Evolutionary conservation across 768 basidiomycete species (phyloP), one percentile per base, ranked within the genome.

Genomic region (Mycena haematopus): DNA sequence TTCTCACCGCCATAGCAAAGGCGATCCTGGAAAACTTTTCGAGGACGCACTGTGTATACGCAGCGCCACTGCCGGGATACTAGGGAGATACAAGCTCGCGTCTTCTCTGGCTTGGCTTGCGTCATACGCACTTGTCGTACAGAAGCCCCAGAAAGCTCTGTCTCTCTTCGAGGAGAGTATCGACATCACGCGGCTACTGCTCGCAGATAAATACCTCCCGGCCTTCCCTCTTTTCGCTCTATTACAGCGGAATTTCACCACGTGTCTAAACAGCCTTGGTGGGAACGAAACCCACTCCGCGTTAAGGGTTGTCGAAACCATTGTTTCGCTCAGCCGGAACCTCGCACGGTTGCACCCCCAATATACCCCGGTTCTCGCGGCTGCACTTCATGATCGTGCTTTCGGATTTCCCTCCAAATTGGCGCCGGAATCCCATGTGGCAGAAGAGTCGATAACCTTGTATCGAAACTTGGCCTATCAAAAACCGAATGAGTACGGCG

Each of bases 371-470:
- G 25, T 63, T 3, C 58, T 63, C 6, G 65, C 65, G 38, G 65
- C 61, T 21, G 61, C 65, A n/a, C 42, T 66, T 2, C 54, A 63
- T 31, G 61, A 59, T 60, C 58, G 55, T 6, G 65, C 61, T 1
- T 66, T 66, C 21, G 65, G 58, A 7, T 63, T 66, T 47, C 42
- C 49, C n/a, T 21, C 6, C 1, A 14, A 35, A 13, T 52, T 47
- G 1, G 27, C 31, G 10, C 60, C 11, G 19, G 60, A 66, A 25
- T 21, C 29, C 5, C 17, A 49, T 22, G 58, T 31, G 4, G 65
- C 54, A 15, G 61, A 56, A 14, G 57, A 63, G 24, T 62, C 51
- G 33, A 35, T 66, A 29, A n/a, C n/a, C 21, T n/a, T 66, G 3
- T 66, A 63, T 52, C 61, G 61, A 44, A 55, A 36, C 1, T 35